These are phyloP conservation scores for Arthrobotrys conoides DNA, from an alignment of 2,329 filamentous ascomycete species.

Conservation along the genomic window DNA sequence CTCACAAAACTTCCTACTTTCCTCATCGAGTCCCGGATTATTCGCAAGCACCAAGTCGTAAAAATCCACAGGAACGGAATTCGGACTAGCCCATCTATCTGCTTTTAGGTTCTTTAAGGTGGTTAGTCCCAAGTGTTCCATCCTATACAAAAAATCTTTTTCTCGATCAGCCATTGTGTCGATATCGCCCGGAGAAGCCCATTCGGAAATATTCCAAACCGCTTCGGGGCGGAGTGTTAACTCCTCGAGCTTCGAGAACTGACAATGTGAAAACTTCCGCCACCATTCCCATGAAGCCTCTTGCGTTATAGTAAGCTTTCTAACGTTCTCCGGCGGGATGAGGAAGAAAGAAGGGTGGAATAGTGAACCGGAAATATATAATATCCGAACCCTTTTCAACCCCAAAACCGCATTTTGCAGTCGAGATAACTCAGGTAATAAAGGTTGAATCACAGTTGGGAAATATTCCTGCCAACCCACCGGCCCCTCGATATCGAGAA, in stretches of 20 bases:
- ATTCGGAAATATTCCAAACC: neutral
- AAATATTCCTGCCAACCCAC: neutral
- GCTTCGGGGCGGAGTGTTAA: neutral
- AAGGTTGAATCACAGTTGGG: neutral
- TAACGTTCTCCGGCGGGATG: neutral
- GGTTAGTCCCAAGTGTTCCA: neutral
- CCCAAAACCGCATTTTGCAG: neutral
- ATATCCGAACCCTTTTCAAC: neutral
- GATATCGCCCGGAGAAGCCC: neutral
- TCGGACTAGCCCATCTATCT: too few relatives aligned
- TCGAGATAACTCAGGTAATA: neutral
- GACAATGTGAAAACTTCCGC: neutral
- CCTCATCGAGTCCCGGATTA: neutral
- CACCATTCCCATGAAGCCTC: neutral
- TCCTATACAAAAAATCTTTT: neutral
- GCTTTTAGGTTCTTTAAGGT: neutral
- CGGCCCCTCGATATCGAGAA: neutral
- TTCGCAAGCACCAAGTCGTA: neutral
- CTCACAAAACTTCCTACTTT: neutral
- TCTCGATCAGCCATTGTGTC: neutral
- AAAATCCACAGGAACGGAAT: neutral
- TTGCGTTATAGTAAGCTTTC: neutral
- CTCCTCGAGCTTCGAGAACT: neutral
- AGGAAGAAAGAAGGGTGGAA: neutral
- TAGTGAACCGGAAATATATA: neutral